A percentile compares a stretch with the other conserved stretches of the same genome.
These are phyloP conservation scores for Verbascum thapsus DNA, from an alignment of 257 asterid species.

Conservation along the genomic window DNA sequence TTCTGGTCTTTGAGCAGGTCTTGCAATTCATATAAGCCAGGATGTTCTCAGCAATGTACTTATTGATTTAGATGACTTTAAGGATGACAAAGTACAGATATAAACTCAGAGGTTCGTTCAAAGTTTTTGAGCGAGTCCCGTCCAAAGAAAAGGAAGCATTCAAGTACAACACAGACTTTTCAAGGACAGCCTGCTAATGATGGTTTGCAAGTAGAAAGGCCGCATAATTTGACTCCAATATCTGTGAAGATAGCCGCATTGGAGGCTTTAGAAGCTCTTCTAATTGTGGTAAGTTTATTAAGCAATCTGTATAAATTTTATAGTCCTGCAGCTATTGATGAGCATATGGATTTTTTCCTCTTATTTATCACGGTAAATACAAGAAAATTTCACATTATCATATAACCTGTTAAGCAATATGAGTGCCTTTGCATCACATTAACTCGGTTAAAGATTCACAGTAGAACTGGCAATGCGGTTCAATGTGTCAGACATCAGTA, in stretches of 20 bases:
- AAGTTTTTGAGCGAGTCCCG: constrained; percentile 38
- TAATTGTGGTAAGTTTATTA: constrained; percentile 59
- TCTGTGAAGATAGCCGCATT: constrained; percentile 78
- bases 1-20: constrained; percentile 48
- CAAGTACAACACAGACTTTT: constrained; percentile 38
- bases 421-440: background rate
- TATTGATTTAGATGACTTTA: constrained; percentile 58
- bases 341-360: background rate
- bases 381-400: background rate
- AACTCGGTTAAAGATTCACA: no score
- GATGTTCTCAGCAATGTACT: constrained; percentile 57
- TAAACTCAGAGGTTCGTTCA: constrained; percentile 39
- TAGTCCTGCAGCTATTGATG: background rate
- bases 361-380: background rate
- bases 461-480: no score
- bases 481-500: no score
- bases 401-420: background rate
- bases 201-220: constrained; percentile 43
- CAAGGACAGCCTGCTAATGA: constrained; percentile 48
- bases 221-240: constrained; percentile 42
- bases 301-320: background rate
- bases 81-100: constrained; percentile 33
- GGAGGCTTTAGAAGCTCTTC: constrained; percentile 78
- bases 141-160: constrained; percentile 78
- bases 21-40: constrained; percentile 54